Conservation (phyloP, 2,329 filamentous ascomycete species). For the Sporothrix humicola region DNA sequence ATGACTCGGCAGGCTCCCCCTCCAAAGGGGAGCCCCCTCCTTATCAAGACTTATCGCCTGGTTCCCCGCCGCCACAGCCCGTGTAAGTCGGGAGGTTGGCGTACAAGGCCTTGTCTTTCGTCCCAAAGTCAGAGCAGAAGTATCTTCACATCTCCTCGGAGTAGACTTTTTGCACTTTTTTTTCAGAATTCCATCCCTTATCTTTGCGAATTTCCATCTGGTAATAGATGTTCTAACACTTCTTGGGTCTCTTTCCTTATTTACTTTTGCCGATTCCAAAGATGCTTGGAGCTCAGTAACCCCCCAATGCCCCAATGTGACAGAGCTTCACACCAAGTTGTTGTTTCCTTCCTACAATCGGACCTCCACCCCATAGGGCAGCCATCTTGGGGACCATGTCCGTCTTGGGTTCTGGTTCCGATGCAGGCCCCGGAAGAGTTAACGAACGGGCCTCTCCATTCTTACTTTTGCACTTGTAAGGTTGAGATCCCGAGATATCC, state of each 20-base stretch:
- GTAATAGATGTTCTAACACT: too few species aligned
- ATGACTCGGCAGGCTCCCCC: too few species aligned
- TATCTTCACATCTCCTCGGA: too few species aligned
- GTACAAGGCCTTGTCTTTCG: too few species aligned
- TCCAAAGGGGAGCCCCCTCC: too few species aligned
- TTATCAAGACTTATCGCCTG: too few species aligned
- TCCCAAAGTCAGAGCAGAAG: too few species aligned
- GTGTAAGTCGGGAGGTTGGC: too few species aligned
- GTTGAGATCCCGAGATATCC: too few species aligned
- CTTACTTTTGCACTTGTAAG: not conserved
- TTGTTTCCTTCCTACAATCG: too few species aligned
- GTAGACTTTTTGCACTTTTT: too few species aligned
- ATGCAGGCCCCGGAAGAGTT: not conserved
- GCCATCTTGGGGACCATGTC: not conserved
- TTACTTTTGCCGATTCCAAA: not conserved
- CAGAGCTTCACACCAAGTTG: not conserved
- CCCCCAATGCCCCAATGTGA: not conserved
- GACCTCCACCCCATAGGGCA: conserved; percentile 5
- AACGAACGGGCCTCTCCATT: not conserved
- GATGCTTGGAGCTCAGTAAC: not conserved
- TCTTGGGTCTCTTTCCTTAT: not conserved
- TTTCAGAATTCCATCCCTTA: not conserved
- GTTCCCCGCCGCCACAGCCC: too few species aligned
- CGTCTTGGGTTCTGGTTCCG: conserved; percentile 15
- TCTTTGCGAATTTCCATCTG: not conserved